Evolutionary conservation across 495 filamentous ascomycete species (phyloP).

Genomic region (Acidiella bohemica): DNA sequence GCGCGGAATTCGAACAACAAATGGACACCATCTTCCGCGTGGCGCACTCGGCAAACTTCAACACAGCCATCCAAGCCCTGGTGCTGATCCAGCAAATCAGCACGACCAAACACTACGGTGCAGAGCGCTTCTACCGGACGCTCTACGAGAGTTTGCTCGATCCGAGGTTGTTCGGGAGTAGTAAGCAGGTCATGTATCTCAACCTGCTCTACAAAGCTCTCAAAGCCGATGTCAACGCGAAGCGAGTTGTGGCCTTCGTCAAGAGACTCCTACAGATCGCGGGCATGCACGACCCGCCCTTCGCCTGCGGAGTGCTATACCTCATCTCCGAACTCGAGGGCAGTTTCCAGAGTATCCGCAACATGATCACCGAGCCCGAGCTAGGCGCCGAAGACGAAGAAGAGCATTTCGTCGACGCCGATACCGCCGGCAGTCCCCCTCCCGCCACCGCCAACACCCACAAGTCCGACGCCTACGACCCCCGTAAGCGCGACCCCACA

Average conservation of each 20-base stretch:
- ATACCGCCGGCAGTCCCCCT: constrained; percentile 36
- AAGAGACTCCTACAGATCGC: constrained; percentile 80
- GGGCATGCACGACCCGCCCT: constrained; percentile 76
- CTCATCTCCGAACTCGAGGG: constrained; percentile 67
- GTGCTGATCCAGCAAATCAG: constrained; percentile 92
- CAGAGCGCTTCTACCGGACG: constrained; percentile 86
- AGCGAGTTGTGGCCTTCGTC: constrained; percentile 85
- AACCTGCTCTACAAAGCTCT: constrained; percentile 80
- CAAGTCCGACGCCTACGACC: constrained; percentile 46
- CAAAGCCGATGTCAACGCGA: constrained; percentile 72
- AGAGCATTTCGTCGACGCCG: constrained; percentile 59
- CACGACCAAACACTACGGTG: constrained; percentile 56
- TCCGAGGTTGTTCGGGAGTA: constrained; percentile 71
- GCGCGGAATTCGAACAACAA: constrained; percentile 61
- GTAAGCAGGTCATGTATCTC: constrained; percentile 88
- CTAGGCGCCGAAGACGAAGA: constrained; percentile 53
- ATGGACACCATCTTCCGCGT: constrained; percentile 88
- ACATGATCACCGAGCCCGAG: constrained; percentile 61
- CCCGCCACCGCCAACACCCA: constrained; percentile 14
- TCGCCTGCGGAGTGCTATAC: constrained; percentile 80
- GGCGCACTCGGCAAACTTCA: constrained; percentile 96
- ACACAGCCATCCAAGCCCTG: constrained; percentile 90
- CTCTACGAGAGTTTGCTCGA: constrained; percentile 91
- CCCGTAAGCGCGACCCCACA: constrained; percentile 78
- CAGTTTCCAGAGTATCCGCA: constrained; percentile 58